A percentile compares a stretch with the other conserved stretches of the same genome.
Conservation (phyloP, 352 stramenopile species). For the Phytophthora syringae region DNA sequence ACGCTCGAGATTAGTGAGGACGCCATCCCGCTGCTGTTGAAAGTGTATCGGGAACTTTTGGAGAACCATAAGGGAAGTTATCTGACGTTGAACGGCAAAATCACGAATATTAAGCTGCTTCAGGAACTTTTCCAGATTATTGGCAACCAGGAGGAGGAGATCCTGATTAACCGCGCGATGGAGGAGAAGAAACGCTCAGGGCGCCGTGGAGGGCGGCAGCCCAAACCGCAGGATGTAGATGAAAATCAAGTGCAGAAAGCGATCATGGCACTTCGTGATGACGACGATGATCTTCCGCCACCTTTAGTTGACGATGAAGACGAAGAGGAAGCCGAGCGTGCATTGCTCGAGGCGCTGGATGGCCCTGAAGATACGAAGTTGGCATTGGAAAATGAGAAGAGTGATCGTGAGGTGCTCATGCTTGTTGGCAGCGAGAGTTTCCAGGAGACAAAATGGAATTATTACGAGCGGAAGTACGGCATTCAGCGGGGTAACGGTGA, state of each 20-base stretch:
- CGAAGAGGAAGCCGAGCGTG: slow-evolving; percentile 59
- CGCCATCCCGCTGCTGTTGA: slow-evolving; percentile 94
- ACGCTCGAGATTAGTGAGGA: slow-evolving; percentile 99
- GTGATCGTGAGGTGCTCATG: slow-evolving; percentile 56
- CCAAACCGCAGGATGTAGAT: slow-evolving; percentile 51
- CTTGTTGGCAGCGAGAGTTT: slow-evolving; percentile 75
- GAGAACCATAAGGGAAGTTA: slow-evolving; percentile 91
- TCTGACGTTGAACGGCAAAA: slow-evolving; percentile 91
- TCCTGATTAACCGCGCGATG: slow-evolving; percentile 81
- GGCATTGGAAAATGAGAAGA: slow-evolving; percentile 48
- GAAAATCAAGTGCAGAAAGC: slow-evolving; percentile 56
- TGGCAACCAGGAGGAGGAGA: slow-evolving; percentile 94
- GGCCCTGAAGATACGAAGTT: slow-evolving; percentile 53
- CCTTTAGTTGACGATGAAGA: slow-evolving; percentile 53
- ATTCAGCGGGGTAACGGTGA: slow-evolving; percentile 64
- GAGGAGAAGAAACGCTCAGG: slow-evolving; percentile 58
- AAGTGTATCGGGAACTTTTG: slow-evolving; percentile 92
- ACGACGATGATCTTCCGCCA: slow-evolving; percentile 44
- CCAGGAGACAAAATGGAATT: slow-evolving; percentile 86
- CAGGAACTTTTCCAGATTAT: slow-evolving; percentile 94
- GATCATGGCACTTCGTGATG: slow-evolving; percentile 47
- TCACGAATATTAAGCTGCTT: slow-evolving; percentile 91
- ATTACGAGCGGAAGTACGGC: slow-evolving; percentile 86
- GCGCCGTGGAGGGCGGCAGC: slow-evolving; percentile 33
- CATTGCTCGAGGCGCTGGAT: slow-evolving; percentile 68